These are phyloP conservation scores for Alternaria dauci DNA, from an alignment of 2,329 filamentous ascomycete species.

Conservation along the genomic window DNA sequence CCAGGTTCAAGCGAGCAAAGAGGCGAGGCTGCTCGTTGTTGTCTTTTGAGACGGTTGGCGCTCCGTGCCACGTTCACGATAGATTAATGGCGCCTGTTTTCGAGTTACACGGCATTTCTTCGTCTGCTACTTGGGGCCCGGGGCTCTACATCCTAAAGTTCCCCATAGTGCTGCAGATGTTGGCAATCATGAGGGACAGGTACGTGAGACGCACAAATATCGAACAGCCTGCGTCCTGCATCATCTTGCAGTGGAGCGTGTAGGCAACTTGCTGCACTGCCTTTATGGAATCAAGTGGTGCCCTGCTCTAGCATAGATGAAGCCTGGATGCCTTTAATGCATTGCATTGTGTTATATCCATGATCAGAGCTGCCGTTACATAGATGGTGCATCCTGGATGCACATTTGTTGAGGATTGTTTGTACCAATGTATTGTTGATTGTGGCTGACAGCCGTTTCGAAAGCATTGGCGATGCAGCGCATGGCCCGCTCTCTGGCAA, in stretches of 20 bases:
- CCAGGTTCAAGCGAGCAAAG: conserved; percentile 24
- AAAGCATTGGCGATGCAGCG: conserved; percentile 11
- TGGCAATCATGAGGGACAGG: conserved; percentile 27
- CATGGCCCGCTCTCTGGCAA: conserved; percentile 28
- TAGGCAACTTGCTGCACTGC: conserved; percentile 15
- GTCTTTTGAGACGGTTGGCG: conserved; percentile 6
- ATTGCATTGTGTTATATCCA: conserved; percentile 3
- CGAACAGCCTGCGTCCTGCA: conserved; percentile 27
- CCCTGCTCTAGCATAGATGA: conserved; percentile 6
- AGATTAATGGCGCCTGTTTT: conserved; percentile 26
- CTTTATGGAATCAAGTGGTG: conserved; percentile 11
- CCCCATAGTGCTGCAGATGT: conserved; percentile 32
- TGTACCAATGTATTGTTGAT: conserved; percentile 1
- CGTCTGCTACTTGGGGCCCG: conserved; percentile 18
- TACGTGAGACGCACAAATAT: conserved; percentile 13
- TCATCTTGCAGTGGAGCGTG: conserved; percentile 32
- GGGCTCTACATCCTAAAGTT: conserved; percentile 27
- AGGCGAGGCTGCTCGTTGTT: conserved; percentile 20
- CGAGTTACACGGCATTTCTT: conserved; percentile 31
- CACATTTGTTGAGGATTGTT: conserved; percentile 1
- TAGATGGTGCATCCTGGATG: not conserved
- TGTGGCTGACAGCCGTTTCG: conserved; percentile 13
- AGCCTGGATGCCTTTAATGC: conserved; percentile 4
- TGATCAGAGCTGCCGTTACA: not conserved
- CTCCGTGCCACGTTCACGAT: conserved; percentile 35